Evolutionary conservation across 2,329 filamentous ascomycete genomes (phyloP).

Genomic region (Scedosporium boydii): DNA sequence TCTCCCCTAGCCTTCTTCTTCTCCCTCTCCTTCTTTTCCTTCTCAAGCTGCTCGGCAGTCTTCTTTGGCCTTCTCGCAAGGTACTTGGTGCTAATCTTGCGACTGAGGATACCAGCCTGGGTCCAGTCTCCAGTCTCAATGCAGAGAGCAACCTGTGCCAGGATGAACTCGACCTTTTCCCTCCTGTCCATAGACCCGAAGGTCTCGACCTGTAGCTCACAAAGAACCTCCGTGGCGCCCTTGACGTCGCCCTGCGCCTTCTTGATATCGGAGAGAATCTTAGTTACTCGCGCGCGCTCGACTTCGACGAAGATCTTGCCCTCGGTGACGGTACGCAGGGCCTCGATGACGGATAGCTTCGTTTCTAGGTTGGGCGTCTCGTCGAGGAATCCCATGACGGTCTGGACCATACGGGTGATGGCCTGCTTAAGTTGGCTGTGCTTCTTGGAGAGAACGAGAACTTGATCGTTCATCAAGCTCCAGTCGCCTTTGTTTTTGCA

Average conservation of each 20-base stretch:
- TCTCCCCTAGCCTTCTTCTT: conserved; percentile 73
- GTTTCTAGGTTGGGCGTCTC: conserved; percentile 75
- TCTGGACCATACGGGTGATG: conserved; percentile 98
- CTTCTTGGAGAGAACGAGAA: conserved; percentile 94
- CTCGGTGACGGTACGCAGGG: conserved; percentile 89
- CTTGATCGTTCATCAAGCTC: conserved; percentile 93
- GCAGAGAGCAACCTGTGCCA: conserved; percentile 88
- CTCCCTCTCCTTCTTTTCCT: conserved; percentile 81
- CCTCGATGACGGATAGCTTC: conserved; percentile 91
- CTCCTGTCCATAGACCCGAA: conserved; percentile 96
- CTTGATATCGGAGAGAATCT: conserved; percentile 94
- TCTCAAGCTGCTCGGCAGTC: conserved; percentile 78
- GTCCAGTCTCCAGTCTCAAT: conserved; percentile 96
- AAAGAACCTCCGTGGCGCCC: conserved; percentile 83
- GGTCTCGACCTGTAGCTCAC: conserved; percentile 96
- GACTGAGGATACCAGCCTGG: conserved; percentile 83
- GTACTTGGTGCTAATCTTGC: conserved; percentile 95
- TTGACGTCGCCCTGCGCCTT: conserved; percentile 88
- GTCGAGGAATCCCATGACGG: conserved; percentile 85
- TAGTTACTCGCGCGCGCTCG: conserved; percentile 89
- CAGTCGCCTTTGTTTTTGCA: conserved; percentile 91
- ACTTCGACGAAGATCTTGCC: conserved; percentile 99
- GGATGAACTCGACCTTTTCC: conserved; percentile 98
- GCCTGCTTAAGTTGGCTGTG: conserved; percentile 99
- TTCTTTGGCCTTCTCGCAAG: conserved; percentile 86